Conservation (phyloP, 768 basidiomycete genomes). For the Thelephora ganbajun region DNA sequence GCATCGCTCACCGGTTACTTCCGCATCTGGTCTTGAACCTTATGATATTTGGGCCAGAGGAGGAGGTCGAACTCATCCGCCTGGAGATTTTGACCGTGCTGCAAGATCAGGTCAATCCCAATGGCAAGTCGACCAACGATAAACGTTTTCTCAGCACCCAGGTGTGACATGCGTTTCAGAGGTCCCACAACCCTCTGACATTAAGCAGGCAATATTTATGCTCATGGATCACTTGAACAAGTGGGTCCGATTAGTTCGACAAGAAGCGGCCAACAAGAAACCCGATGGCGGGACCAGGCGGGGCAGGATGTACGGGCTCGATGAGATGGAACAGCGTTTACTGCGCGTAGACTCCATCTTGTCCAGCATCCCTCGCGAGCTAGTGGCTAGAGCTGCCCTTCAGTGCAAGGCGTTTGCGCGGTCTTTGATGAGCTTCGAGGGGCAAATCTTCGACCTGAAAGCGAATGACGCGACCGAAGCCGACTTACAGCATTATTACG, state of each 20-base stretch:
- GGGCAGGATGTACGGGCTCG: conserved; percentile 18
- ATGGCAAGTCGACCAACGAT: conserved; percentile 48
- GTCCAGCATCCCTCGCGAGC: conserved; percentile 68
- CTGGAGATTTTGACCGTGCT: conserved; percentile 71
- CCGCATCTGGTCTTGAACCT: conserved; percentile 87
- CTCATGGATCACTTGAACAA: conserved; percentile 89
- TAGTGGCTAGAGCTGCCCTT: conserved; percentile 89
- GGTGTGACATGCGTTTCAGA: conserved; percentile 26
- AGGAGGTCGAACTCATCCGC: conserved; percentile 50
- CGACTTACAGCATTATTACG: conserved; percentile 63
- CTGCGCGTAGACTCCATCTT: conserved; percentile 67
- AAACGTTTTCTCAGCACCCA: conserved; percentile 90
- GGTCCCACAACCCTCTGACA: background rate
- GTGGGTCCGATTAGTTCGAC: conserved; percentile 70
- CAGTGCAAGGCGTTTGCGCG: conserved; percentile 91
- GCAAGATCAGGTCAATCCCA: conserved; percentile 66
- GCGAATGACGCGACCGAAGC: conserved; percentile 24
- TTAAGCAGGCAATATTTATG: conserved; percentile 71
- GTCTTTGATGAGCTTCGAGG: conserved; percentile 90
- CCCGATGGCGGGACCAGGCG: conserved; percentile 36
- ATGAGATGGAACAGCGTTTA: conserved; percentile 43
- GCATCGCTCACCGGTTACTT: conserved; percentile 83
- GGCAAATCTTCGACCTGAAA: conserved; percentile 48
- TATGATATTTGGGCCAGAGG: conserved; percentile 58
- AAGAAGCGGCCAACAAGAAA: conserved; percentile 40